Evolutionary conservation across 2,329 filamentous ascomycete species (phyloP).

Genomic region (Fusarium keratoplasticum): DNA sequence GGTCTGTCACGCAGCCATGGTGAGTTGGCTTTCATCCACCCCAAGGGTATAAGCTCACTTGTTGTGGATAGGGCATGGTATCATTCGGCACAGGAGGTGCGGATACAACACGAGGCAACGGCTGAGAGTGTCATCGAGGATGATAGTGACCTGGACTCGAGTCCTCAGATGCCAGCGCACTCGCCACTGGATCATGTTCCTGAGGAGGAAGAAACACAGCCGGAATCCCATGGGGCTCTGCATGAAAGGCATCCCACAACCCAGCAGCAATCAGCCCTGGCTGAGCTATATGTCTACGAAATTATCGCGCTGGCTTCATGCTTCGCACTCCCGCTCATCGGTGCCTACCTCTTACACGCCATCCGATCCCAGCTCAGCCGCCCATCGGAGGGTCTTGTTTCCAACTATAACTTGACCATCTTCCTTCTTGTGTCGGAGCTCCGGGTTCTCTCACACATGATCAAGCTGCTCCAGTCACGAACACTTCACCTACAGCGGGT

Average conservation of each 20-base stretch:
- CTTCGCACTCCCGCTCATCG: slow-evolving; percentile 80
- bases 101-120: slow-evolving; percentile 61
- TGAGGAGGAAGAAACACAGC: slow-evolving; percentile 50
- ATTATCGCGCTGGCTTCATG: slow-evolving; percentile 79
- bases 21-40: slow-evolving; percentile 54
- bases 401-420: slow-evolving; percentile 91
- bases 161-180: slow-evolving; percentile 27
- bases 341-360: slow-evolving; percentile 85
- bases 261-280: slow-evolving; percentile 57
- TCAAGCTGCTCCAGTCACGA: slow-evolving; percentile 81
- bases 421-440: slow-evolving; percentile 91
- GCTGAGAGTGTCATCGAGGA: slow-evolving; percentile 57
- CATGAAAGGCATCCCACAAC: slow-evolving; percentile 21
- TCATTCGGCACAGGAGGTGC: slow-evolving; percentile 73
- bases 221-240: slow-evolving; percentile 31
- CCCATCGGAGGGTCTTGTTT: slow-evolving; percentile 87
- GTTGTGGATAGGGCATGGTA: slow-evolving; percentile 66
- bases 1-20: slow-evolving; percentile 93
- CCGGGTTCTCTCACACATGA: slow-evolving; percentile 82
- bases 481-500: slow-evolving; percentile 85
- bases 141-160: slow-evolving; percentile 57
- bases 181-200: slow-evolving; percentile 56
- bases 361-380: slow-evolving; percentile 84
- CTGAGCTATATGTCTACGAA: slow-evolving; percentile 81
- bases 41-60: slow-evolving; percentile 11